Conservation (phyloP, 108 stramenopile genomes). For the Nitzschia palea region DNA sequence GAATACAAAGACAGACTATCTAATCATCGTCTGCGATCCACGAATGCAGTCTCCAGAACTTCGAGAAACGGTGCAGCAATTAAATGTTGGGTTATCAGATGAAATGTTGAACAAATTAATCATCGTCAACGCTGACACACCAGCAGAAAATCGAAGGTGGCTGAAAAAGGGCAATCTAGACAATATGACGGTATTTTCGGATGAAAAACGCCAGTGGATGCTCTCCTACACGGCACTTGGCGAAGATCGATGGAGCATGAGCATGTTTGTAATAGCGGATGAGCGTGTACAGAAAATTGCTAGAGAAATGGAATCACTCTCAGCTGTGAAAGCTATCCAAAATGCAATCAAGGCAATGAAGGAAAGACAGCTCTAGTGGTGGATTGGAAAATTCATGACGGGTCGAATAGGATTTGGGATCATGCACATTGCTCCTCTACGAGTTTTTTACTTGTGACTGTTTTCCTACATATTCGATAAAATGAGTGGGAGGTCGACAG, state of each 20-base stretch:
- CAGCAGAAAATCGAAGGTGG: slow-evolving; percentile 72
- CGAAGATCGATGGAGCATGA: slow-evolving; percentile 77
- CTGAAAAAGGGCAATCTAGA: slow-evolving; percentile 63
- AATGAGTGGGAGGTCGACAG: too few relatives aligned
- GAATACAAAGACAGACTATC: slow-evolving; percentile 41
- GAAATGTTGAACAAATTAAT: slow-evolving; percentile 51
- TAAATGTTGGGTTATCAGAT: slow-evolving; percentile 34
- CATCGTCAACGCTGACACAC: slow-evolving; percentile 78
- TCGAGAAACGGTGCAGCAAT: slow-evolving; percentile 43
- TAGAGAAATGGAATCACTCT: slow-evolving; percentile 63
- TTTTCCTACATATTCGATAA: too few relatives aligned
- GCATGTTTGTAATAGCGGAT: slow-evolving; percentile 63
- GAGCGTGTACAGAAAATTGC: slow-evolving; percentile 66
- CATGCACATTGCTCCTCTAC: too few relatives aligned
- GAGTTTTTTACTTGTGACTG: too few relatives aligned
- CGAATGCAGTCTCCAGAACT: slow-evolving; percentile 67
- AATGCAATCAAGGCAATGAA: slow-evolving; percentile 37
- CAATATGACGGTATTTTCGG: slow-evolving; percentile 38
- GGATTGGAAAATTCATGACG: too few relatives aligned
- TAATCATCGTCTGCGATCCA: slow-evolving; percentile 73
- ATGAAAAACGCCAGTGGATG: slow-evolving; percentile 82
- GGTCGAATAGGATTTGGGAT: too few relatives aligned
- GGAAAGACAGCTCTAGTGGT: slow-evolving; percentile 19
- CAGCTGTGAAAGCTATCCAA: slow-evolving; percentile 40
- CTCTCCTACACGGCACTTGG: slow-evolving; percentile 70